phyloP scores from a whole-genome alignment of 2,329 filamentous ascomycete genomes.

The Purpureocillium lavendulum region DNA sequence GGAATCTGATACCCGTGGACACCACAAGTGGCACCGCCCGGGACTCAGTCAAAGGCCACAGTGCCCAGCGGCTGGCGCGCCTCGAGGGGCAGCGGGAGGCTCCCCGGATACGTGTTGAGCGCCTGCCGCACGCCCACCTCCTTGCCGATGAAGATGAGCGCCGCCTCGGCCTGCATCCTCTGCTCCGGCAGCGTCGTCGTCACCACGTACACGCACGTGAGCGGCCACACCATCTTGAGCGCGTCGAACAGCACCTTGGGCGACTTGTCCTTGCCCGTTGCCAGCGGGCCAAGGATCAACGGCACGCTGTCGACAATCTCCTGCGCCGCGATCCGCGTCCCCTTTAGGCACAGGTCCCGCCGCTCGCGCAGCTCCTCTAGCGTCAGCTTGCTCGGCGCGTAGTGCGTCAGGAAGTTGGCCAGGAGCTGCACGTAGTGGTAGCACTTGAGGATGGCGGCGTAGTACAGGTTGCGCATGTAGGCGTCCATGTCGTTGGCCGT shows the following conservation, averaged over 20 bases:
- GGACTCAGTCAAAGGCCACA: neutral
- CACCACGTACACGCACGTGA: slow-evolving; percentile 21
- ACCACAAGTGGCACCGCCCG: no score
- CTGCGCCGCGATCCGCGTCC: slow-evolving; percentile 17
- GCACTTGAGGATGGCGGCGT: slow-evolving; percentile 23
- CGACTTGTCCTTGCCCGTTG: slow-evolving; percentile 15
- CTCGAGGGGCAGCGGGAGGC: slow-evolving; percentile 15
- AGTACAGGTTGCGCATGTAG: slow-evolving; percentile 25
- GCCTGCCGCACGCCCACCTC: slow-evolving; percentile 29
- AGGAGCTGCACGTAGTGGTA: slow-evolving; percentile 23
- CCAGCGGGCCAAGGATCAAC: slow-evolving; percentile 14
- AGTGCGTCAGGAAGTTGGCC: slow-evolving; percentile 26
- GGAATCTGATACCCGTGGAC: no score
- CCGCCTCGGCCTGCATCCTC: slow-evolving; percentile 15
- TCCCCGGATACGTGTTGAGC: slow-evolving; percentile 14
- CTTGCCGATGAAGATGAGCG: slow-evolving; percentile 23
- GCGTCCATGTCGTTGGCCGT: slow-evolving; percentile 11
- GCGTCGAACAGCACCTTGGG: slow-evolving; percentile 27
- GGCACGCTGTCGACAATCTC: slow-evolving; percentile 19
- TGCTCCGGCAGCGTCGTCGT: slow-evolving; percentile 19
- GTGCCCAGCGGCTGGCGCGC: slow-evolving; percentile 12
- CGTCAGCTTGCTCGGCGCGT: slow-evolving; percentile 13
- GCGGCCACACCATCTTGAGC: slow-evolving; percentile 28
- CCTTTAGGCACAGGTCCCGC: slow-evolving; percentile 17
- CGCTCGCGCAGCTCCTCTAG: slow-evolving; percentile 15